Base-by-base conservation (phyloP, 805 yeast genomes). In the Candida sakaeoensis region DNA sequence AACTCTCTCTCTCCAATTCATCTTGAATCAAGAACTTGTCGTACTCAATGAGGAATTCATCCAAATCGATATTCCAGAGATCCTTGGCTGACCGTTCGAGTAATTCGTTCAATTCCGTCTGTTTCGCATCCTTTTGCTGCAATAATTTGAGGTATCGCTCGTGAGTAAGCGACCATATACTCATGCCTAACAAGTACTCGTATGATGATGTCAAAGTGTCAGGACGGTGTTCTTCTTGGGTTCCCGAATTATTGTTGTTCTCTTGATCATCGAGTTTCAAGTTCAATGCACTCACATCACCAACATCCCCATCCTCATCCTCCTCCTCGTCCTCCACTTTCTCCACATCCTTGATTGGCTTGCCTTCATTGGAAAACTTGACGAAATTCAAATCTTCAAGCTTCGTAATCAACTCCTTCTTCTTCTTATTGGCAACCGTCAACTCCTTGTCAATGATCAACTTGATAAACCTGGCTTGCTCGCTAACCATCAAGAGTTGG, bases 111-210 rank as follows among this genome's bases (percentile, higher is more conserved):
- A 91, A 72, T 55, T 86, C 95, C 9, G 60, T 68, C 56, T 88
- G 91, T 53, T 81, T 83, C 18, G 69, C 82, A 41, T 79, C 86
- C 45, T 79, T 75, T 57, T 90, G 95, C 39, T 73, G 72, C 52
- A 89, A 66, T 48, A 93, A 68, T 49, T 77, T 81, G 53, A 87
- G 90, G 56, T 90, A 93, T 51, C 93, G 77, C 63, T 93, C 99
- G 43, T 73, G 74, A 0, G 99, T 91, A 55, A 93, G 76, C 27
- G 96, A 84, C 93, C 96, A 88, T 48, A 93, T 81, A 25, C 89
- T 78, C 96, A 93, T 85, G 39, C 93, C 95, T 39, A 93, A 70
- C 47, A 93, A 70, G 52, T 93, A 93, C 54, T 93, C 98, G 60
- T 79, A 91, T 5, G 82, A 71, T 8, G 88, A 77, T 37, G 73